Percentiles rank a stretch among this genome's conserved stretches.
Conservation (phyloP, 441 rosid genomes). For the Dalechampia spathulata region DNA sequence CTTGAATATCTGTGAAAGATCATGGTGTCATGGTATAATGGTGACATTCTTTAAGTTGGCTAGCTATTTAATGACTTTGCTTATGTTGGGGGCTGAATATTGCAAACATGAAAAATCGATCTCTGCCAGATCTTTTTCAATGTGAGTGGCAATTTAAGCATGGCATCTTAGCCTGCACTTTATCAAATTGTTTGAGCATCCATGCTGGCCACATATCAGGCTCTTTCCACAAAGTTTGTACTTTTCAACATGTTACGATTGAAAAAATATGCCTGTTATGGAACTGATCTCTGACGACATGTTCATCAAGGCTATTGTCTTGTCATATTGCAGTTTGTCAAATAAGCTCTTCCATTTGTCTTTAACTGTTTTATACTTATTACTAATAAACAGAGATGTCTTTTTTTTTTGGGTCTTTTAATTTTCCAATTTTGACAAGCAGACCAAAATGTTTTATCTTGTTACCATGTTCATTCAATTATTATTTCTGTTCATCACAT, state of each 20-base stretch:
- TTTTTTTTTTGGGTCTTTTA: no score
- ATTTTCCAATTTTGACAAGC: background rate
- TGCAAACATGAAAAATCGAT: background rate
- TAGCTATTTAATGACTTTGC: background rate
- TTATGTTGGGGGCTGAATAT: background rate
- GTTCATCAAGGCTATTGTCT: background rate
- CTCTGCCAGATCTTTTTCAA: background rate
- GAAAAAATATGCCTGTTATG: background rate
- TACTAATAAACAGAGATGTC: no score
- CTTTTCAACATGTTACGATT: background rate
- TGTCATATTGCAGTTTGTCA: background rate
- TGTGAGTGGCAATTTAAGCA: background rate
- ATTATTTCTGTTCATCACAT: no score
- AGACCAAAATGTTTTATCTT: background rate
- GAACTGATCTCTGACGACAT: background rate
- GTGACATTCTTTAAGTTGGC: background rate
- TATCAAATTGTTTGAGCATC: background rate
- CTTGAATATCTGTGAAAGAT: background rate
- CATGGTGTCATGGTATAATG: background rate
- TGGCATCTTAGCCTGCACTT: background rate
- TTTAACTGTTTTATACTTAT: no score
- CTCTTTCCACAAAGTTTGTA: background rate
- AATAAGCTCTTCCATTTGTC: background rate
- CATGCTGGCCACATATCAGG: background rate
- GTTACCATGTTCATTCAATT: background rate